Base-by-base conservation (phyloP, 352 stramenopile genomes). In the Thraustochytrium striatum region DNA sequence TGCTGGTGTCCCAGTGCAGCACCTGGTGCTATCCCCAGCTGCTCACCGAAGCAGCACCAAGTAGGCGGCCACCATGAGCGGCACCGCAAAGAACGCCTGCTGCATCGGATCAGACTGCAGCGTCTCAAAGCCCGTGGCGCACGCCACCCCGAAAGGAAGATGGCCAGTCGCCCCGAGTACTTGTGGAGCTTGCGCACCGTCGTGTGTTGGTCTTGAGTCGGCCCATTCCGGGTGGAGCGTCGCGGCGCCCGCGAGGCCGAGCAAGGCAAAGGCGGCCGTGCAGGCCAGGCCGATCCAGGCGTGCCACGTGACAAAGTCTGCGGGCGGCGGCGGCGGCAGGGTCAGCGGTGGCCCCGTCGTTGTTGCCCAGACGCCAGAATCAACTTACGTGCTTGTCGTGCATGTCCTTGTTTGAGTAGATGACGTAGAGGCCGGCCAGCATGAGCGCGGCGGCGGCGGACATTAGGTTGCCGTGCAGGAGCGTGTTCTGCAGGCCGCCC, bases 371-470 rank as follows among this genome's bases (percentile, higher is more conserved):
- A 61, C 19, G 5, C 5, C 5, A 36, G 5, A 16, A 5, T 5
- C 5, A 61, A 61, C 53, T 61, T 16, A 61, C 53, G 5, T 61
- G 5, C 5, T 52, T 78, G 11, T 32, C 13, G n/a, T 47, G 33
- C 3, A 61, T 81, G 8, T 83, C 69, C 69, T 83, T 83, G 79
- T 83, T 83, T 2, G 50, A 57, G 53, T 83, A 82, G 25, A 83
- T 83, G 28, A 83, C 79, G 58, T 83, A 83, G 32, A 79, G 72
- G 1, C 33, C 79, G 33, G 61, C 69, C 25, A 41, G 32, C 32
- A 58, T 25, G 2, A 83, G 9, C 0, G 28, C 33, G 3, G 44
- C 36, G 9, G 35, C 68, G 38, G 19, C 33, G 7, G 50, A 53
- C 47, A 83, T 69, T 2, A 83, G 9, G 32, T 81, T 82, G 3